Conservation (phyloP, 192 early-diverging fungal species). For the Backusella macrospora region DNA sequence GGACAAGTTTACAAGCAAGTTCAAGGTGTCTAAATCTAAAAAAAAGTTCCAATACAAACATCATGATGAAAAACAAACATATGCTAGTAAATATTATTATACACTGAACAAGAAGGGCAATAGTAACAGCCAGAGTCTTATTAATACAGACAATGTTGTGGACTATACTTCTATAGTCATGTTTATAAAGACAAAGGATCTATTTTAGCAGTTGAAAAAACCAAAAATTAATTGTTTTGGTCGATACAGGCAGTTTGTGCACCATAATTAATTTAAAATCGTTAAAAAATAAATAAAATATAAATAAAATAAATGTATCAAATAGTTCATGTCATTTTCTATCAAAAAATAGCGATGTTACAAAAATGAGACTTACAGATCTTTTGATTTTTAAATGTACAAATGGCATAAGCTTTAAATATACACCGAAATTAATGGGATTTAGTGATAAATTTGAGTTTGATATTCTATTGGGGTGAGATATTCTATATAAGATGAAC, state of each 20-base stretch:
- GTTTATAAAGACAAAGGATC: too few species aligned
- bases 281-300: slow-evolving; percentile 6
- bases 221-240: background rate
- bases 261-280: background rate
- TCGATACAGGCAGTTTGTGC: background rate
- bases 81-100: too few species aligned
- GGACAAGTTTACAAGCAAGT: too few species aligned
- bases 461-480: background rate
- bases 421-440: background rate
- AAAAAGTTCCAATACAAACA: too few species aligned
- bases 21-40: too few species aligned
- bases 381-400: background rate
- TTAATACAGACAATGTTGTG: too few species aligned
- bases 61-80: too few species aligned
- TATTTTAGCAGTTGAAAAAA: too few species aligned
- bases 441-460: slow-evolving; percentile 3
- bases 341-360: background rate
- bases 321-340: background rate
- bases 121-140: too few species aligned
- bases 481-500: background rate
- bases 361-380: background rate
- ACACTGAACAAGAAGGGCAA: too few species aligned
- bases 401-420: slow-evolving; percentile 5
- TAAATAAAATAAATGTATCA: background rate
- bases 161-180: too few species aligned